Base-by-base conservation (phyloP, 192 early-diverging fungal genomes). In the Radiomyces spectabilis region DNA sequence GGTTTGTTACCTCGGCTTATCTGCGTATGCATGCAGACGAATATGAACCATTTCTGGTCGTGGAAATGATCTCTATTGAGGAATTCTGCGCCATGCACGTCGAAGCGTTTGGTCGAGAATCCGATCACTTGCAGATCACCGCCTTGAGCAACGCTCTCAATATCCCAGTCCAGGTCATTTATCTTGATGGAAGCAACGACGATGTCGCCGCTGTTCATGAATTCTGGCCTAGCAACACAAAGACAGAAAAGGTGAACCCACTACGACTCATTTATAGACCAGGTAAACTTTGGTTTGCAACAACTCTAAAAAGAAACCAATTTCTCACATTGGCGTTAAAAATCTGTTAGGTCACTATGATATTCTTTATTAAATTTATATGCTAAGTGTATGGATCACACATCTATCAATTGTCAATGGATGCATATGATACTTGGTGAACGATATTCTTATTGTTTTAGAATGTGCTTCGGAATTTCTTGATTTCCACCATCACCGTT, bases 401-500 rank as follows among this genome's bases (percentile, higher is more conserved):
- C n/a, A n/a, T n/a, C n/a, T n/a, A n/a, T n/a, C n/a, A n/a, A n/a
- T n/a, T n/a, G n/a, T n/a, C n/a, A n/a, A n/a, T n/a, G n/a, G n/a
- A n/a, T n/a, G n/a, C n/a, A n/a, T n/a, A n/a, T n/a, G n/a, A n/a
- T n/a, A n/a, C n/a, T n/a, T n/a, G n/a, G n/a, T n/a, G n/a, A n/a
- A n/a, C n/a, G n/a, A n/a, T n/a, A n/a, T n/a, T n/a, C n/a, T n/a
- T n/a, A n/a, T 30, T 29, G 5, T 5, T 57, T 59, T 59, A 81
- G 65, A 84, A 84, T 34, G 75, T 80, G 42, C 77, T 82, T 51
- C 78, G 69, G 62, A 88, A 97, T 70, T 94, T 94, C 71, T 97
- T 99, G 58, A 97, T 87, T 61, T 97, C 96, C 0, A 94, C 87
- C 88, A 97, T 88, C 12, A 99, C 88, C 15, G 82, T 91, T 57